phyloP scores from a whole-genome alignment of 257 asterid species.

The Gentiana straminea region DNA sequence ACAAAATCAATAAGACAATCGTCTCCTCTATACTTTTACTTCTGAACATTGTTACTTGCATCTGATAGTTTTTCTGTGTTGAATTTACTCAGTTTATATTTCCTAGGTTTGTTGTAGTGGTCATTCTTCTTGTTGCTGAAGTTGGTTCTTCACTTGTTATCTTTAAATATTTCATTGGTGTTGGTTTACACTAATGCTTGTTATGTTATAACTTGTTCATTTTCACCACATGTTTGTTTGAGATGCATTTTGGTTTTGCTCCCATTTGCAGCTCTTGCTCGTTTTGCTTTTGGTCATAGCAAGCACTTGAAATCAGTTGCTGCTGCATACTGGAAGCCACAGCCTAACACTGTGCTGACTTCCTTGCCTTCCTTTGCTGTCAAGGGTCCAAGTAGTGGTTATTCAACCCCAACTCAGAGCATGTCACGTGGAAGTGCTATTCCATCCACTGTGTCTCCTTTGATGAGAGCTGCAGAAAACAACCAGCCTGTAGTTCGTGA shows the following conservation, averaged over 20 bases:
- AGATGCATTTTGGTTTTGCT: background rate
- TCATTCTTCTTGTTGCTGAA: no score
- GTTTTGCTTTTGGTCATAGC: slow-evolving; percentile 95
- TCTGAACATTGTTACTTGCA: no score
- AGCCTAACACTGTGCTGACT: slow-evolving; percentile 60
- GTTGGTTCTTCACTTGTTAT: no score
- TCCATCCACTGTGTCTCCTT: slow-evolving; percentile 60
- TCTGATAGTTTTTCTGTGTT: no score
- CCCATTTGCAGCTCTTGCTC: slow-evolving; percentile 72
- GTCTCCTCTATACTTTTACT: no score
- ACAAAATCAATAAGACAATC: no score
- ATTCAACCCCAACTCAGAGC: slow-evolving; percentile 66
- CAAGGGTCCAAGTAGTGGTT: slow-evolving; percentile 72
- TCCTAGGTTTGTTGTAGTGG: no score
- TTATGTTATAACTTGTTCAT: background rate
- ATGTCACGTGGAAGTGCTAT: slow-evolving; percentile 60
- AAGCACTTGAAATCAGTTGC: slow-evolving; percentile 89
- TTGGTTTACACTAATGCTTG: no score
- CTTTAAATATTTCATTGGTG: no score
- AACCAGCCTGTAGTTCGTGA: slow-evolving; percentile 54
- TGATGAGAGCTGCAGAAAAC: slow-evolving; percentile 55
- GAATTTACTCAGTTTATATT: no score
- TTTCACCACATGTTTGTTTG: background rate
- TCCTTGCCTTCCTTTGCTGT: slow-evolving; percentile 71
- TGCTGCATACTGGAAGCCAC: slow-evolving; percentile 85